These are phyloP conservation scores for Cryphonectria parasitica DNA, from an alignment of 2,329 filamentous ascomycete species.

Conservation along the genomic window DNA sequence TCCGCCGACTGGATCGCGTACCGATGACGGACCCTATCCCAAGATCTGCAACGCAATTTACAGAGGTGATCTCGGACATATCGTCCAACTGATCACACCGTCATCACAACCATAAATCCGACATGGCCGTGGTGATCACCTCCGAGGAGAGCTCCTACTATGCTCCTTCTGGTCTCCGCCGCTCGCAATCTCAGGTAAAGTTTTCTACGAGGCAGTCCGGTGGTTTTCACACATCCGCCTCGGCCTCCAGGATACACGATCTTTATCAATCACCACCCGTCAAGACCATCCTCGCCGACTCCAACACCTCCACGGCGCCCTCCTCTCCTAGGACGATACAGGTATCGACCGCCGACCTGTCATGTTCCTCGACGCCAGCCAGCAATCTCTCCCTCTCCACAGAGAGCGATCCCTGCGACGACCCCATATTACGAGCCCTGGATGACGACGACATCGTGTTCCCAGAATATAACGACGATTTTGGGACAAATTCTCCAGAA, in stretches of 20 bases:
- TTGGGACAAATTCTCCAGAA: slow-evolving; percentile 42
- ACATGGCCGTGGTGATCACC: slow-evolving; percentile 60
- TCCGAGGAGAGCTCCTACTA: slow-evolving; percentile 64
- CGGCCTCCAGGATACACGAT: slow-evolving; percentile 51
- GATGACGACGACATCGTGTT: slow-evolving; percentile 45
- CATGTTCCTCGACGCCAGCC: slow-evolving; percentile 65
- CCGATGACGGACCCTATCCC: slow-evolving; percentile 33
- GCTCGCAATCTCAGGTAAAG: slow-evolving; percentile 64
- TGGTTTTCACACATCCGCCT: slow-evolving; percentile 49
- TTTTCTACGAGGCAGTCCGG: slow-evolving; percentile 49
- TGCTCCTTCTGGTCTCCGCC: slow-evolving; percentile 55
- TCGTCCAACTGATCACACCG: slow-evolving; percentile 33
- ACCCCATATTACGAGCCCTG: slow-evolving; percentile 43
- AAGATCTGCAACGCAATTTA: slow-evolving; percentile 29
- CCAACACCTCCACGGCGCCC: slow-evolving; percentile 56
- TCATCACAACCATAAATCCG: slow-evolving; percentile 26
- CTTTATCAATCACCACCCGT: slow-evolving; percentile 48
- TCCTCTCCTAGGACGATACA: slow-evolving; percentile 59
- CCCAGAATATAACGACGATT: slow-evolving; percentile 27
- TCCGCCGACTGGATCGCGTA: slow-evolving; percentile 22
- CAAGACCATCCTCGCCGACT: slow-evolving; percentile 48
- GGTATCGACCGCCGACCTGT: slow-evolving; percentile 58
- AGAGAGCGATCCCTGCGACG: slow-evolving; percentile 54
- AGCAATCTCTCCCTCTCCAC: slow-evolving; percentile 64
- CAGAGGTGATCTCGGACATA: slow-evolving; percentile 36